Evolutionary conservation across 1,139 yeast species (phyloP).

Genomic region (Tardiomyces blankii): DNA sequence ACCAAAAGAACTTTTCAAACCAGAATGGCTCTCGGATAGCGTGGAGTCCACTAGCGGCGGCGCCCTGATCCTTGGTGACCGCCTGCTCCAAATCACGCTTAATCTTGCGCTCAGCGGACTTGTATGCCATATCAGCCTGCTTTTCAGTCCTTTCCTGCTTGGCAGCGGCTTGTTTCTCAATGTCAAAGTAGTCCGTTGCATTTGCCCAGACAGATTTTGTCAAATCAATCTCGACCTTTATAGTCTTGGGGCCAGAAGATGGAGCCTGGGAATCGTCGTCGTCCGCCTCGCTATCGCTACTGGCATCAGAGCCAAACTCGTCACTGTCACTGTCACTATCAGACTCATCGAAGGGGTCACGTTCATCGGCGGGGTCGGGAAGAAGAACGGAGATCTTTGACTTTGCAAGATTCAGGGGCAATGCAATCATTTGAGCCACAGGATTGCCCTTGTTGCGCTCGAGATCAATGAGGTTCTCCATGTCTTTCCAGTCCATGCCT

Average conservation of each 20-base stretch:
- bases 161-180: conserved; percentile 62
- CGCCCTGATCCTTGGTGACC: conserved; percentile 51
- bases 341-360: conserved; percentile 21
- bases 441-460: conserved; percentile 60
- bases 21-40: conserved; percentile 66
- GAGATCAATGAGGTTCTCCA: conserved; percentile 59
- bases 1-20: conserved; percentile 95
- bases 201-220: conserved; percentile 76
- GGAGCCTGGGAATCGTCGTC: conserved; percentile 11
- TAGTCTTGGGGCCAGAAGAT: conserved; percentile 17
- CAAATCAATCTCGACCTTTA: conserved; percentile 42
- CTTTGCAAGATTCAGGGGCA: conserved; percentile 62
- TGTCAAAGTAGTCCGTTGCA: conserved; percentile 76
- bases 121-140: conserved; percentile 68
- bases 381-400: conserved; percentile 55
- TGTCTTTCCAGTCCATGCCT: conserved; percentile 92
- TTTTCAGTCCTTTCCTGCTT: conserved; percentile 76
- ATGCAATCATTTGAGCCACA: conserved; percentile 49
- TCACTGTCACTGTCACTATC: conserved; percentile 21
- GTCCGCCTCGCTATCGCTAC: conserved; percentile 22
- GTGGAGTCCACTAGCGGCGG: conserved; percentile 34
- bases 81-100: conserved; percentile 58
- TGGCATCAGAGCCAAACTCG: not conserved
- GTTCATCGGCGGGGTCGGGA: conserved; percentile 36
- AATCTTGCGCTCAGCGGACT: conserved; percentile 75